Evolutionary conservation across 345 rosid genomes (phyloP), one percentile per base, ranked within the genome.

Genomic region (Eucalyptus pumila): DNA sequence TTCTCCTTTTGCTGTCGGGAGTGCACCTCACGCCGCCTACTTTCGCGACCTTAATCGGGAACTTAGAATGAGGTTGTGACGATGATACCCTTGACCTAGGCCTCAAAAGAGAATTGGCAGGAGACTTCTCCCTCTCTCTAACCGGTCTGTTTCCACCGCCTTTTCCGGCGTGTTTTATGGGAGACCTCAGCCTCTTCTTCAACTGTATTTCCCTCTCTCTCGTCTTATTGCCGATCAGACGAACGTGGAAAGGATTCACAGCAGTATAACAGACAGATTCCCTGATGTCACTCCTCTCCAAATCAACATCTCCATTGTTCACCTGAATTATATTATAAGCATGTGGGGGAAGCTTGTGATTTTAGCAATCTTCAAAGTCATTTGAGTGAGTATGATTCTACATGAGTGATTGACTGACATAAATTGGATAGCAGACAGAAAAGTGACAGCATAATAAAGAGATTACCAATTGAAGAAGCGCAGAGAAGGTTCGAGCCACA

Each of bases 401-500:
- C 45, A 47, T 30, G n/a, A 50, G 85, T 69, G 44, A 23, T 76
- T 27, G 42, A 49, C n/a, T 47, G 51, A 67, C 65, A 69, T 4
- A 37, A 49, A 65, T 32, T n/a, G 50, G 12, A 30, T 48, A 45
- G 34, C n/a, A 81, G 50, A 67, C 81, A 88, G 87, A 16, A 34
- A 83, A 24, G 34, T 56, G 45, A 34, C 21, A 14, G n/a, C 9
- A 76, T 76, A 72, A 21, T 37, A 47, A 86, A 87, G 85, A 37
- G 88, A 87, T 91, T 95, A 98, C 99, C 98, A 98, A 93, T 91
- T 98, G 99, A 89, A 98, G 99, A 89, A 98, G 98, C 7, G 98
- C 99, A 12, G 99, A 97, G 93, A 98, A 98, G 44, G 96, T 88
- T 91, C 99, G 97, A 86, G 99, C 99, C 72, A 97, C 95, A 23